A percentile compares a stretch with the other conserved stretches of the same genome.
These are phyloP conservation scores for Colletotrichum paranaense DNA, from an alignment of 2,329 filamentous ascomycete species.

Conservation along the genomic window DNA sequence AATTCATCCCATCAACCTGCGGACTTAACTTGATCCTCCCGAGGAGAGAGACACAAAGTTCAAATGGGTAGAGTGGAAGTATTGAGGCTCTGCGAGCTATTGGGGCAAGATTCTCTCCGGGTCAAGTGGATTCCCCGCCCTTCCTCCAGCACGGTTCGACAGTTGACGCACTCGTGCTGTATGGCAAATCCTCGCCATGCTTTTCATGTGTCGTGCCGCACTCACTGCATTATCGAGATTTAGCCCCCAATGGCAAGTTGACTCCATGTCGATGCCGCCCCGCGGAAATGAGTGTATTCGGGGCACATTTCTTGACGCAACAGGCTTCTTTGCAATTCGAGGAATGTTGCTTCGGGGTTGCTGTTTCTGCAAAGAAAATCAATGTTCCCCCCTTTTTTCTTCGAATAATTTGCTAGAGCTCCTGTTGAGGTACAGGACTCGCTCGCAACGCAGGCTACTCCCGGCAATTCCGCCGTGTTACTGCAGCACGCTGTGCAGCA, in stretches of 20 bases:
- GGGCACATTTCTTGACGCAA: neutral
- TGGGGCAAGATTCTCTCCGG: neutral
- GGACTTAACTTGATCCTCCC: neutral
- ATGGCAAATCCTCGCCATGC: neutral
- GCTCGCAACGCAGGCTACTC: neutral
- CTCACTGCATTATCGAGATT: neutral
- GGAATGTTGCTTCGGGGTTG: neutral
- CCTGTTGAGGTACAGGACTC: neutral
- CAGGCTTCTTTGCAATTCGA: neutral
- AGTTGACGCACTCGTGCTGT: neutral
- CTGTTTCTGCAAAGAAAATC: neutral
- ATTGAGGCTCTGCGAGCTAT: constrained; percentile 3
- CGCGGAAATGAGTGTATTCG: neutral
- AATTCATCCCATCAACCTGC: neutral
- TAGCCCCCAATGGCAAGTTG: neutral
- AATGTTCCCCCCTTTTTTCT: neutral
- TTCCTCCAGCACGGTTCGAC: neutral
- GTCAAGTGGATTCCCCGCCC: neutral
- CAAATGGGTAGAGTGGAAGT: neutral
- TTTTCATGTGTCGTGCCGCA: neutral
- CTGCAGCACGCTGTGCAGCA: constrained; percentile 24
- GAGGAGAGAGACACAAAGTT: neutral
- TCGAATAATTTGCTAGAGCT: neutral
- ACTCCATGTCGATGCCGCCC: neutral
- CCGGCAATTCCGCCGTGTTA: constrained; percentile 2